These are phyloP conservation scores for Colletotrichum gloeosporioides DNA, from an alignment of 2,329 filamentous ascomycete species.

Conservation along the genomic window DNA sequence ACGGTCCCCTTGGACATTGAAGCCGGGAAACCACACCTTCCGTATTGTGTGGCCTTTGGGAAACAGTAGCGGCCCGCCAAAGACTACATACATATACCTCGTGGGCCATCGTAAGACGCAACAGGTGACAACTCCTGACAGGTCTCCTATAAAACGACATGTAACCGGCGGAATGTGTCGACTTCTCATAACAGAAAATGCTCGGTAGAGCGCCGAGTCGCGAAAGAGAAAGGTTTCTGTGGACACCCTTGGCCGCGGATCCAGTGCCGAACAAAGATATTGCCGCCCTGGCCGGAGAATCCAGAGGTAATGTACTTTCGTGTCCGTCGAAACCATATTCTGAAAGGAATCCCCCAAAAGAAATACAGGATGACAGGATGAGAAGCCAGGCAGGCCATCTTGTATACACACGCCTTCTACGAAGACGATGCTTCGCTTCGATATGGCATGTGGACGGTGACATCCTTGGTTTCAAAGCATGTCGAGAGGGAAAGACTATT, in stretches of 20 bases:
- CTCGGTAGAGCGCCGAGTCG: no score
- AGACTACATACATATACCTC: not conserved
- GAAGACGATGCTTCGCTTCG: not conserved
- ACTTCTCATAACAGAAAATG: no score
- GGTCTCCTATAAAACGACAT: not conserved
- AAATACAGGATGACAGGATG: rapidly evolving
- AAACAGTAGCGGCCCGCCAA: rapidly evolving
- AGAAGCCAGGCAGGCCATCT: not conserved
- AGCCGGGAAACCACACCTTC: no score
- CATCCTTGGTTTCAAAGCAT: not conserved
- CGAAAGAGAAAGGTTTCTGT: no score
- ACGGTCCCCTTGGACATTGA: not conserved
- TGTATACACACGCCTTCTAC: no score
- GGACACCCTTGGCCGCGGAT: no score
- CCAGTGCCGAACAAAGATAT: no score
- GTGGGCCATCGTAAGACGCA: rapidly evolving
- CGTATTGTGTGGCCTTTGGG: no score
- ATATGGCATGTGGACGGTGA: not conserved
- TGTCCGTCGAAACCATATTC: not conserved
- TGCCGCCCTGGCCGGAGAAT: not conserved
- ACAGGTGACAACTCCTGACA: rapidly evolving
- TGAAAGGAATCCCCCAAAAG: rapidly evolving
- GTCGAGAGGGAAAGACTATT: no score
- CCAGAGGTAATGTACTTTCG: rapidly evolving
- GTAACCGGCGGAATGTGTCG: no score